Conservation (phyloP, 306 rosid genomes). For the Arachis hypogaea region DNA sequence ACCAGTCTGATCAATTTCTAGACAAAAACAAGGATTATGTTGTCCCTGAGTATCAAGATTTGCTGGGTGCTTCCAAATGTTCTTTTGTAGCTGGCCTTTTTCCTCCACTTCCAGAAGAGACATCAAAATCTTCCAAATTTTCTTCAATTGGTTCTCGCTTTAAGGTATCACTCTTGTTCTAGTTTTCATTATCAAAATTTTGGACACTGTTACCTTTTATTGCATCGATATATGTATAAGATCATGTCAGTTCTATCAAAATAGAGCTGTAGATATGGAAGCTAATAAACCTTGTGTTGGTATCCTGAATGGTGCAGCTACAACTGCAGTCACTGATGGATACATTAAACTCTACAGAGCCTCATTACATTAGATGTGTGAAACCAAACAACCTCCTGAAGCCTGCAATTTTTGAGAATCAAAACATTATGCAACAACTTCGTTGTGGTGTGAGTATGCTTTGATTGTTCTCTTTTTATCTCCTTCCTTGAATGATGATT, state of each 20-base stretch:
- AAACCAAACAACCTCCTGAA: constrained; percentile 97
- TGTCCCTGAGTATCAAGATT: constrained; percentile 97
- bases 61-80: constrained; percentile 86
- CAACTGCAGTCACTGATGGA: constrained; percentile 95
- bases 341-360: constrained; percentile 90
- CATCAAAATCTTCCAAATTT: constrained; percentile 91
- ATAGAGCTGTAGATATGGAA: constrained; percentile 33
- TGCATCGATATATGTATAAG: constrained; percentile 30
- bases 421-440: constrained; percentile 96
- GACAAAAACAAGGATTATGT: constrained; percentile 99
- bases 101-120: constrained; percentile 92
- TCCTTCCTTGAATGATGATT: constrained; percentile 36
- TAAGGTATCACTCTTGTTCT: constrained; percentile 60
- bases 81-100: constrained; percentile 95
- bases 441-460: constrained; percentile 94
- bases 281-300: constrained; percentile 39
- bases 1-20: constrained; percentile 92
- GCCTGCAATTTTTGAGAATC: constrained; percentile 94
- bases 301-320: constrained; percentile 67
- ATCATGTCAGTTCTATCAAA: constrained; percentile 35
- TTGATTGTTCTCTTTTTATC: constrained; percentile 42
- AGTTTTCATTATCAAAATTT: constrained; percentile 17
- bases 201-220: constrained; percentile 28
- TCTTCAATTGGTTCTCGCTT: constrained; percentile 98
- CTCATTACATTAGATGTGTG: constrained; percentile 97